Evolutionary conservation across 1,284 basidiomycete genomes (phyloP).

Genomic region (Anthracocystis panici-leucophaei): DNA sequence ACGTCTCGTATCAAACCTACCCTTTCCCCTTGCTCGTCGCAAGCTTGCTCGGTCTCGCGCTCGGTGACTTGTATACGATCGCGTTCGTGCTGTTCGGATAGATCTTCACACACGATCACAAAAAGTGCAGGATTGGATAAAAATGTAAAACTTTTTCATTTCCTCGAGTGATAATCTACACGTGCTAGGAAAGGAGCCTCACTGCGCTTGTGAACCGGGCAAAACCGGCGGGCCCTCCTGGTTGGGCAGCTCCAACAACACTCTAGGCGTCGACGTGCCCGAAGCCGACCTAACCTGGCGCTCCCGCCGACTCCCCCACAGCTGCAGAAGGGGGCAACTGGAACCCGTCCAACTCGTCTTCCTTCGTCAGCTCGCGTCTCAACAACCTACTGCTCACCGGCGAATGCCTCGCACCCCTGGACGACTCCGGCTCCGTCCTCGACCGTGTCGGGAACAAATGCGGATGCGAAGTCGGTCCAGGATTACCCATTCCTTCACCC

Average conservation of each 20-base stretch:
- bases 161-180: not conserved
- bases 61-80: constrained; percentile 19
- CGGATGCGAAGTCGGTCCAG: constrained; percentile 45
- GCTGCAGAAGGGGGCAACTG: constrained; percentile 9
- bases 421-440: not conserved
- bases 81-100: constrained; percentile 24
- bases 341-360: constrained; percentile 21
- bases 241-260: constrained; percentile 24
- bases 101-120: not conserved
- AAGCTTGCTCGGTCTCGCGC: constrained; percentile 3
- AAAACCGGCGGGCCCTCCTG: constrained; percentile 22
- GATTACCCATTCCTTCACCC: constrained; percentile 56
- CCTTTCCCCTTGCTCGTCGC: constrained; percentile 37
- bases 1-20: constrained; percentile 34
- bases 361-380: constrained; percentile 6
- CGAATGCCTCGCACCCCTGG: not conserved
- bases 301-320: not conserved
- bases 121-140: not conserved
- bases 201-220: constrained; percentile 14
- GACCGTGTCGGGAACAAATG: constrained; percentile 34
- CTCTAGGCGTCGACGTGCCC: constrained; percentile 19
- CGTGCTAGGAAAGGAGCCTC: not conserved
- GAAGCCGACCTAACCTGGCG: not conserved
- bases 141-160: too few species aligned
- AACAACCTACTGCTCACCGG: constrained; percentile 9